Conservation (phyloP, 169 alveolate genomes). For the Eimeria praecox region DNA sequence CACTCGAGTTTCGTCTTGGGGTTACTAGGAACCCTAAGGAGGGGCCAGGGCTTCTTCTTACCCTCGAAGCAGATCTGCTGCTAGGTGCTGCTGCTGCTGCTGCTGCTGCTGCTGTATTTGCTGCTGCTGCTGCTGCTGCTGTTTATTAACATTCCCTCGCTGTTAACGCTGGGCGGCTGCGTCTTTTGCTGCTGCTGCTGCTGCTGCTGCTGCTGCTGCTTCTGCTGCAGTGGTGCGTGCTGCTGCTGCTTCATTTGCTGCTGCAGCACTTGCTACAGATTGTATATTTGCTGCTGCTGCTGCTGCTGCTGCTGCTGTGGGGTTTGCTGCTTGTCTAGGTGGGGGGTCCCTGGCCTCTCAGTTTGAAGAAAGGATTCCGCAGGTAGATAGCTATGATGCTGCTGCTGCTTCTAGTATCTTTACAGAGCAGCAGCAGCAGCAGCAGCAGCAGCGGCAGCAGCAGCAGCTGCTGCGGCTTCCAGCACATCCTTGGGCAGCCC, state of each 20-base stretch:
- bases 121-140: constrained; percentile 51
- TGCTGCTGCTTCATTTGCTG: background rate
- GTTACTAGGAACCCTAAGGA: background rate
- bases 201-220: background rate
- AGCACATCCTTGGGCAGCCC: constrained; percentile 32
- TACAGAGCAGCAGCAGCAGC: constrained; percentile 4
- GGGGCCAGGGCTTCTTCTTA: background rate
- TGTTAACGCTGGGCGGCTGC: background rate
- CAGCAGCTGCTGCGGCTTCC: background rate
- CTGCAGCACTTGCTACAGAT: background rate
- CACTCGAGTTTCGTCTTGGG: constrained; percentile 36
- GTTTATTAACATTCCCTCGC: background rate
- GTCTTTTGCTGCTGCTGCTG: constrained; percentile 2
- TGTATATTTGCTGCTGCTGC: background rate
- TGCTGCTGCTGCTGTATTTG: constrained; percentile 44
- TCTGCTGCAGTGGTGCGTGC: background rate
- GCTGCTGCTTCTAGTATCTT: constrained; percentile 26
- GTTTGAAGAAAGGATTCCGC: background rate
- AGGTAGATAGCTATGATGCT: background rate
- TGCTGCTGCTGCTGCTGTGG: background rate
- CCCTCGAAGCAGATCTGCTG: constrained; percentile 51
- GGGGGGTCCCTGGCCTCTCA: constrained; percentile 46
- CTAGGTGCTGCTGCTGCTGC: constrained; percentile 63
- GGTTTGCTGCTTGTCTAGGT: constrained; percentile 10
- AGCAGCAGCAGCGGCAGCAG: constrained; percentile 74